Evolutionary conservation across 139 green algal genomes (phyloP).

Genomic region (Trebouxia sp.): DNA sequence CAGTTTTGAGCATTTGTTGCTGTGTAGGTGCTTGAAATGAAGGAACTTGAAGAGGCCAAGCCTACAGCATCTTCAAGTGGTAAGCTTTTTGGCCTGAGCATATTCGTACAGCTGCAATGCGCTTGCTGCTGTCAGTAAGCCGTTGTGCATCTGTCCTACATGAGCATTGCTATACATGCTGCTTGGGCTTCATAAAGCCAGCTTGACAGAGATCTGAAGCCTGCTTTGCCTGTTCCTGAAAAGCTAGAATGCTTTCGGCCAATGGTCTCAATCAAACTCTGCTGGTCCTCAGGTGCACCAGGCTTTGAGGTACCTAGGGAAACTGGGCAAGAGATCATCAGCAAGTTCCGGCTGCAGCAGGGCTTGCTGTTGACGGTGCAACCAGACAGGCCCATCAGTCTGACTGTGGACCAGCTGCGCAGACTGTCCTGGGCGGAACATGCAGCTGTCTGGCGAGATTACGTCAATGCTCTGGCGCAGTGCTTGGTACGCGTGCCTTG

Average conservation of each 20-base stretch:
- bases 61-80: neutral
- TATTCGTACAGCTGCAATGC: too few species aligned
- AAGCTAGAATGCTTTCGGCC: too few species aligned
- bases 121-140: too few species aligned
- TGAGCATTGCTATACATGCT: too few species aligned
- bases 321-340: neutral
- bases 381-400: neutral
- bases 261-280: too few species aligned
- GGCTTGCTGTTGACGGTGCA: slow-evolving; percentile 3
- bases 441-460: slow-evolving; percentile 3
- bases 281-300: neutral
- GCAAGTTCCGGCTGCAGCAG: slow-evolving; percentile 21
- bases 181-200: too few species aligned
- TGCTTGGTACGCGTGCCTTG: slow-evolving; percentile 12
- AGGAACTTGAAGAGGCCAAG: slow-evolving; percentile 14
- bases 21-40: slow-evolving; percentile 20
- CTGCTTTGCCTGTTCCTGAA: too few species aligned
- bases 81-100: too few species aligned
- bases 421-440: slow-evolving; percentile 6
- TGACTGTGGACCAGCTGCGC: slow-evolving; percentile 1
- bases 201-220: too few species aligned
- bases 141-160: too few species aligned
- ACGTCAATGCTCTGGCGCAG: neutral
- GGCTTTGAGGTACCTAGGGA: neutral
- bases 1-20: neutral